These are phyloP conservation scores for Microbotryum intermedium DNA, from an alignment of 1,284 basidiomycete genomes.

Conservation along the genomic window DNA sequence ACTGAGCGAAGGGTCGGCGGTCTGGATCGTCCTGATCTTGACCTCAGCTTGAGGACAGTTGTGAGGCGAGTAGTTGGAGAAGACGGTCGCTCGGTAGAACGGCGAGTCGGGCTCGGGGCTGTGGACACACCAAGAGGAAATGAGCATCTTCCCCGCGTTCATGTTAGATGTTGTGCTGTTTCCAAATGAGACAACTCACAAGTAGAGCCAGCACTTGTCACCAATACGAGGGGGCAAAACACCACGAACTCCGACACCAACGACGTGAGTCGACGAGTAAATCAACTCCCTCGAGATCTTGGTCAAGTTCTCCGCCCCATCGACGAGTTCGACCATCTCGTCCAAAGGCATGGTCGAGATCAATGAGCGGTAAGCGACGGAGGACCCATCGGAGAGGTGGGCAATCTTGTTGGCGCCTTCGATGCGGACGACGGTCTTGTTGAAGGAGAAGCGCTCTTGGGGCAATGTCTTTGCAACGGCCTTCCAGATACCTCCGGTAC, in stretches of 20 bases:
- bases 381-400: conserved; percentile 42
- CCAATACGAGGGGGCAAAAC: conserved; percentile 45
- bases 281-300: conserved; percentile 42
- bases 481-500: conserved; percentile 50
- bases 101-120: conserved; percentile 46
- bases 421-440: conserved; percentile 40
- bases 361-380: conserved; percentile 44
- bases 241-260: conserved; percentile 48
- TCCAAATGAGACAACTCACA: conserved; percentile 1
- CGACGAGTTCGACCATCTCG: conserved; percentile 40
- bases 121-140: conserved; percentile 5
- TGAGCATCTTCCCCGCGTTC: neutral
- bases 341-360: conserved; percentile 47
- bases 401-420: conserved; percentile 43
- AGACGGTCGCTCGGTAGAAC: conserved; percentile 50
- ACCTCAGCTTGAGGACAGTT: conserved; percentile 43
- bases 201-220: conserved; percentile 47
- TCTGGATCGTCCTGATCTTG: conserved; percentile 45
- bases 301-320: conserved; percentile 38
- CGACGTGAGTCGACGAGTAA: conserved; percentile 47
- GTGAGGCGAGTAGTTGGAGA: conserved; percentile 49
- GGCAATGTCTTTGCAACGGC: conserved; percentile 46
- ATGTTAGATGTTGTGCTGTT: neutral
- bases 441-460: conserved; percentile 41
- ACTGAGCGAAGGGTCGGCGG: conserved; percentile 43